A percentile compares a stretch with the other conserved stretches of the same genome.
Conservation (phyloP, 2,329 filamentous ascomycete species). For the Fusarium begoniae region DNA sequence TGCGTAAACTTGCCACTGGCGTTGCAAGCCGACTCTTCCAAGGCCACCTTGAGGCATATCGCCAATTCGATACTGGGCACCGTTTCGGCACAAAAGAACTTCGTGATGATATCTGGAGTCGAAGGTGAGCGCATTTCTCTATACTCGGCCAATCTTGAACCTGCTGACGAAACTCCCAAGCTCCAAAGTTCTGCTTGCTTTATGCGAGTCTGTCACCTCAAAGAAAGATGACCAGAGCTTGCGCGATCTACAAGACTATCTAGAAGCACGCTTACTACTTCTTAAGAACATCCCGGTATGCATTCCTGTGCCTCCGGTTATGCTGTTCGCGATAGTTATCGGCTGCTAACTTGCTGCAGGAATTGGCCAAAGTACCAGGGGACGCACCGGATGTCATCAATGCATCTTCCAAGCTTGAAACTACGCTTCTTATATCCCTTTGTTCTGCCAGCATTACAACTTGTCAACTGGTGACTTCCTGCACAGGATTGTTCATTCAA, state of each 20-base stretch:
- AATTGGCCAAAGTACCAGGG: conserved; percentile 62
- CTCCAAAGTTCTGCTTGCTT: conserved; percentile 53
- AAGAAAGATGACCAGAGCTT: conserved; percentile 56
- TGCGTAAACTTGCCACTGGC: conserved; percentile 58
- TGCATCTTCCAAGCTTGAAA: conserved; percentile 67
- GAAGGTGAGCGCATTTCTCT: conserved; percentile 54
- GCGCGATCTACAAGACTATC: conserved; percentile 62
- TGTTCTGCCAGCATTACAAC: conserved; percentile 73
- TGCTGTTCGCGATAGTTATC: neutral
- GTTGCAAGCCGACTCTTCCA: conserved; percentile 60
- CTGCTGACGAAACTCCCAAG: conserved; percentile 29
- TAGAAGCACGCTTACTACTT: conserved; percentile 64
- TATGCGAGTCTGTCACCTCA: conserved; percentile 59
- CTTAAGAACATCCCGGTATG: conserved; percentile 61
- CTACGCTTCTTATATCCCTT: conserved; percentile 68
- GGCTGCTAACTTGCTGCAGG: conserved; percentile 50
- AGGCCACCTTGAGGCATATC: conserved; percentile 42
- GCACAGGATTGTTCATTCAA: conserved; percentile 69
- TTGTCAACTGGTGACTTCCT: conserved; percentile 71
- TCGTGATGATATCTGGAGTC: conserved; percentile 59
- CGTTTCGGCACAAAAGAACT: conserved; percentile 42
- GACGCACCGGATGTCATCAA: conserved; percentile 64
- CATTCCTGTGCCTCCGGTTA: neutral
- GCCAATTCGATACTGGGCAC: conserved; percentile 38
- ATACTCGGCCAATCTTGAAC: neutral